Percentiles rank a stretch among this genome's conserved stretches.
phyloP scores from a whole-genome alignment of 2,329 filamentous ascomycete genomes.

The Fusarium mundagurra region DNA sequence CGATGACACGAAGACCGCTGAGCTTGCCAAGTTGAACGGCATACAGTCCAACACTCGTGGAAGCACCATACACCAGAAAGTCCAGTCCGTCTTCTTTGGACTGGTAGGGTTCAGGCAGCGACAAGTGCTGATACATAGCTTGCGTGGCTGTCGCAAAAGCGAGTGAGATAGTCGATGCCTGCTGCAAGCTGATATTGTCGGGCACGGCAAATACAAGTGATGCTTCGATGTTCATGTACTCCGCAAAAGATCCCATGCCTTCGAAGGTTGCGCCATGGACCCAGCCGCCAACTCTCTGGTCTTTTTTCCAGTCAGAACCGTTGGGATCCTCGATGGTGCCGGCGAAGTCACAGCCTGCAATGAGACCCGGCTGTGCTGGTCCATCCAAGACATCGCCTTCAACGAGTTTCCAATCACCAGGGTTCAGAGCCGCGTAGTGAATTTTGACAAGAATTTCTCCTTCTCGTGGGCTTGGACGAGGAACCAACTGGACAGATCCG shows the following conservation, averaged over 20 bases:
- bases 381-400: neutral
- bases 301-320: neutral
- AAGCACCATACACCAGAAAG: conserved; percentile 4
- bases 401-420: conserved; percentile 12
- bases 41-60: conserved; percentile 8
- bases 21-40: conserved; percentile 8
- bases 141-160: conserved; percentile 9
- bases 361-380: neutral
- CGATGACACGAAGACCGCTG: neutral
- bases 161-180: neutral
- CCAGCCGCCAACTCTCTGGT: conserved; percentile 5
- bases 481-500: neutral
- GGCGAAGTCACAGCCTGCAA: conserved; percentile 8
- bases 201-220: conserved; percentile 2
- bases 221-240: neutral
- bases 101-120: neutral
- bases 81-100: fast-evolving
- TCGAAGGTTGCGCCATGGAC: neutral
- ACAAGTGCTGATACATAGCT: neutral
- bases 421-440: neutral
- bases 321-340: neutral
- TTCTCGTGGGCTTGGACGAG: neutral
- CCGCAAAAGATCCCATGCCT: neutral
- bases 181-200: neutral
- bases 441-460: conserved; percentile 1